Percentiles rank a stretch among this genome's conserved stretches.
Conservation (phyloP, 768 basidiomycete genomes). For the Podaxis mareebaensis region DNA sequence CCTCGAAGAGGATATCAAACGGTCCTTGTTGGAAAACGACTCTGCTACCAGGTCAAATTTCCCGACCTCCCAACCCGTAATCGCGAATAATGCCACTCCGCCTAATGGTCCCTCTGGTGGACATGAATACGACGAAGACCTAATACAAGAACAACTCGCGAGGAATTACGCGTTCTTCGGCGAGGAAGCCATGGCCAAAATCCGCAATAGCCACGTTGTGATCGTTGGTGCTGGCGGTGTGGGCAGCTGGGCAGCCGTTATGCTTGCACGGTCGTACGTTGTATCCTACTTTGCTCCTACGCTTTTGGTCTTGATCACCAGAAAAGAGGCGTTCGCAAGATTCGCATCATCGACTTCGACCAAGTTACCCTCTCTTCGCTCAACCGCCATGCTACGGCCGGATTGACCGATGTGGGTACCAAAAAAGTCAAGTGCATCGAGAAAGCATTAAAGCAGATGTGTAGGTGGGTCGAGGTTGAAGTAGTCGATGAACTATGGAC, state of each 20-base stretch:
- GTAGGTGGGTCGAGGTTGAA: slow-evolving; percentile 89
- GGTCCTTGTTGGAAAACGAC: slow-evolving; percentile 44
- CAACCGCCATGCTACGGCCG: slow-evolving; percentile 92
- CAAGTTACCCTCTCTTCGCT: slow-evolving; percentile 93
- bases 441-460: slow-evolving; percentile 65
- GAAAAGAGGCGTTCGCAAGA: slow-evolving; percentile 67
- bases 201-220: slow-evolving; percentile 76
- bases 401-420: slow-evolving; percentile 86
- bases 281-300: background rate
- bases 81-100: background rate
- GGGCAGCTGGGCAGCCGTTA: slow-evolving; percentile 93
- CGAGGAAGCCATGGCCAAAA: slow-evolving; percentile 79
- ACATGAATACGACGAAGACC: slow-evolving; percentile 66
- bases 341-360: slow-evolving; percentile 93
- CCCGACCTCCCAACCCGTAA: slow-evolving; percentile 1
- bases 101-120: slow-evolving; percentile 5
- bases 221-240: slow-evolving; percentile 96
- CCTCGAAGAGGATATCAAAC: slow-evolving; percentile 57
- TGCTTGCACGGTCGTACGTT: slow-evolving; percentile 88
- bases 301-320: slow-evolving; percentile 1
- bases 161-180: slow-evolving; percentile 95
- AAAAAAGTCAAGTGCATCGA: slow-evolving; percentile 86
- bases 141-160: slow-evolving; percentile 88
- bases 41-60: slow-evolving; percentile 18
- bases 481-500: slow-evolving; percentile 83